Evolutionary conservation across 805 yeast species (phyloP).

Genomic region (Ogataea nakhonphanomensis): DNA sequence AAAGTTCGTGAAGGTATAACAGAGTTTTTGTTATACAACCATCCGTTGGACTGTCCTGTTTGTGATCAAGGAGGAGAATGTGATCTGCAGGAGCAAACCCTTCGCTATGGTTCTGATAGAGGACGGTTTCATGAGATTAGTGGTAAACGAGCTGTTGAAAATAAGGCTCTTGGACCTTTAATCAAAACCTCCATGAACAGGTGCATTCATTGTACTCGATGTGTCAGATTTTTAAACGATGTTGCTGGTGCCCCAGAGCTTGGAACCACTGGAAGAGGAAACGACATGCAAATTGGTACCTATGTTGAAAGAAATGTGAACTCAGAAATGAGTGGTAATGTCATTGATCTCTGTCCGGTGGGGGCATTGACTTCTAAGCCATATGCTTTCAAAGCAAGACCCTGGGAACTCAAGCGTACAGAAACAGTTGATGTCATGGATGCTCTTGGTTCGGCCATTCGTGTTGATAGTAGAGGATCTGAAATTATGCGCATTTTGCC

Average conservation of each 20-base stretch:
- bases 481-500: constrained; percentile 87
- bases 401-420: constrained; percentile 89
- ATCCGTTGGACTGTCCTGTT: constrained; percentile 88
- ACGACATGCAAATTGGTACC: constrained; percentile 89
- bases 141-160: constrained; percentile 88
- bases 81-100: constrained; percentile 84
- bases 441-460: constrained; percentile 75
- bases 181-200: constrained; percentile 90
- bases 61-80: constrained; percentile 96
- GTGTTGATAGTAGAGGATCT: constrained; percentile 84
- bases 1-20: constrained; percentile 89
- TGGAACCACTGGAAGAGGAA: constrained; percentile 87
- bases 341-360: constrained; percentile 85
- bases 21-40: constrained; percentile 83
- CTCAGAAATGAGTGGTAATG: constrained; percentile 82
- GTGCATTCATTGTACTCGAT: constrained; percentile 89
- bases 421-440: constrained; percentile 83
- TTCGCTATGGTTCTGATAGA: constrained; percentile 80
- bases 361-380: constrained; percentile 91
- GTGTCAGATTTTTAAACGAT: constrained; percentile 86
- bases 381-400: constrained; percentile 87
- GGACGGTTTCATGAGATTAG: constrained; percentile 78
- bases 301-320: constrained; percentile 81
- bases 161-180: constrained; percentile 85
- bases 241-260: constrained; percentile 92